phyloP scores from a whole-genome alignment of 2,329 filamentous ascomycete species.

The Fusarium luffae region DNA sequence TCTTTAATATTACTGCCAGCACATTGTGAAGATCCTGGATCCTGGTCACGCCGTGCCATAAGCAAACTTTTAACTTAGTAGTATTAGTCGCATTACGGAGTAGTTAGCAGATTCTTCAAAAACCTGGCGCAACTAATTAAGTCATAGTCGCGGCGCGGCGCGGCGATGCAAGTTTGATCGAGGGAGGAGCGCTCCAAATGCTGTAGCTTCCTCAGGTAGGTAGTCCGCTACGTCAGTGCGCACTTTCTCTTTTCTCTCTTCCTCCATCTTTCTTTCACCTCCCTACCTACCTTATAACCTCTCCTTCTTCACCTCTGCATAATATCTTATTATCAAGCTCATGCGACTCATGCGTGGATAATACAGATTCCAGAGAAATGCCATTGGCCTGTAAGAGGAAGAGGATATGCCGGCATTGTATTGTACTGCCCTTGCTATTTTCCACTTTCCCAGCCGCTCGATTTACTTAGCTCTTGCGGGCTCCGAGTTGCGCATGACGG shows the following conservation, averaged over 20 bases:
- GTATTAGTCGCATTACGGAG: slow-evolving; percentile 10
- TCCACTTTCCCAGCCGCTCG: slow-evolving; percentile 29
- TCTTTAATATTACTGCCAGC: not conserved
- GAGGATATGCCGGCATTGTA: slow-evolving; percentile 38
- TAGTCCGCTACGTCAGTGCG: slow-evolving; percentile 23
- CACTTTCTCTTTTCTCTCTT: not conserved
- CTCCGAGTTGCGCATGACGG: slow-evolving; percentile 28
- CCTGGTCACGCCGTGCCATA: slow-evolving; percentile 5
- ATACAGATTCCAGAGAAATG: slow-evolving; percentile 22
- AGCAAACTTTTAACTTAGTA: not conserved
- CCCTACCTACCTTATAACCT: not conserved
- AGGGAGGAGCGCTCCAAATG: slow-evolving; percentile 17
- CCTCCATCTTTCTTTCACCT: slow-evolving; percentile 2
- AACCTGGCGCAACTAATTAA: slow-evolving; percentile 27
- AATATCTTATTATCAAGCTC: not conserved
- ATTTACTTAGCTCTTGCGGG: slow-evolving; percentile 24
- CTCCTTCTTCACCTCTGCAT: slow-evolving; percentile 4
- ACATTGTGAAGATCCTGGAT: not conserved
- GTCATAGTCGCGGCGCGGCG: slow-evolving; percentile 16
- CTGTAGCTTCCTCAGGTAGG: slow-evolving; percentile 1
- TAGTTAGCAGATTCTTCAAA: slow-evolving; percentile 3
- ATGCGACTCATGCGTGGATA: slow-evolving; percentile 19
- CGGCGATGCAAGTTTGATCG: slow-evolving; percentile 10
- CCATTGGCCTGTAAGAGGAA: slow-evolving; percentile 40
- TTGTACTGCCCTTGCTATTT: slow-evolving; percentile 31